Evolutionary conservation across 2,329 filamentous ascomycete species (phyloP).

Genomic region (Didymella segeticola): DNA sequence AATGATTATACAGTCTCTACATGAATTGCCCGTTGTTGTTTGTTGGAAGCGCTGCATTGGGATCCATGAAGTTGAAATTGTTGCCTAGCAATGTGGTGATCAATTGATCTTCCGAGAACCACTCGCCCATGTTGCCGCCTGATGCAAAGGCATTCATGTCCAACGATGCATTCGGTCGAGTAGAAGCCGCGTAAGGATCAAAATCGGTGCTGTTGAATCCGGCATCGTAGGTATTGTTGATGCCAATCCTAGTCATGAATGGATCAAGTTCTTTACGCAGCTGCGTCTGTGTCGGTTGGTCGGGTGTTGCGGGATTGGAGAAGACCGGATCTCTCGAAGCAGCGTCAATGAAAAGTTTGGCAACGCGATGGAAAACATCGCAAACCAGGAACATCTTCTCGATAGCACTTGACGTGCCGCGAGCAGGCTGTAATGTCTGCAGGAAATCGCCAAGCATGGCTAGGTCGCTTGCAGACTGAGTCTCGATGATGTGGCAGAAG

Average conservation of each 20-base stretch:
- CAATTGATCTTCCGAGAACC: conserved; percentile 20
- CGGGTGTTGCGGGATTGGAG: conserved; percentile 10
- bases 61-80: conserved; percentile 18
- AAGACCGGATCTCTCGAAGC: conserved; percentile 4
- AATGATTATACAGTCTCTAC: neutral
- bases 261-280: conserved; percentile 18
- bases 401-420: conserved; percentile 11
- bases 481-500: conserved; percentile 49
- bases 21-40: conserved; percentile 12
- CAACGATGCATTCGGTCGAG: neutral
- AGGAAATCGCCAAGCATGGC: conserved; percentile 13
- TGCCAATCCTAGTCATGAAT: conserved; percentile 20
- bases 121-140: conserved; percentile 17
- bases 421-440: conserved; percentile 13
- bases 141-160: conserved; percentile 6
- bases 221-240: conserved; percentile 7
- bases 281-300: conserved; percentile 7
- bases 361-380: conserved; percentile 17
- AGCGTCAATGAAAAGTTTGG: conserved; percentile 16
- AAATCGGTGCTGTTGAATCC: neutral
- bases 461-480: conserved; percentile 18
- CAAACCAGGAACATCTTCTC: conserved; percentile 20
- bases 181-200: neutral
- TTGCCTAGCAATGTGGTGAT: conserved; percentile 18
- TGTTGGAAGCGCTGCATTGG: conserved; percentile 7